Base-by-base conservation (phyloP, 345 rosid genomes). In the Citrus hindsii region DNA sequence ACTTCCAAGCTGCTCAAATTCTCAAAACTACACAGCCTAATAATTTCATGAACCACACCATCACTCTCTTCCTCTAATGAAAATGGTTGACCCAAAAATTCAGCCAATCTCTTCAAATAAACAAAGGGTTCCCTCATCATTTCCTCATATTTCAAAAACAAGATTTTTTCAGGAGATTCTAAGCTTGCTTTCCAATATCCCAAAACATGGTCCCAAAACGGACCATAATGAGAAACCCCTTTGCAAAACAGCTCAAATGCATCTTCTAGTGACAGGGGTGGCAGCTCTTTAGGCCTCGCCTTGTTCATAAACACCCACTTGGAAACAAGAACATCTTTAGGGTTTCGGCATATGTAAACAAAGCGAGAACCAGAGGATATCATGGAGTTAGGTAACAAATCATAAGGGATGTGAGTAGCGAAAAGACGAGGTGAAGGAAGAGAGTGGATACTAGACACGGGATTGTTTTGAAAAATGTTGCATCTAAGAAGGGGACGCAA, bases 351-450 rank as follows among this genome's bases (percentile, higher is more conserved):
- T 6, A 67, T 9, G 27, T 37, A 67, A 22, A 67, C 53, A 67
- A 37, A 22, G 16, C 27, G 5, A 37, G 16, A 35, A 4, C 71
- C 71, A 21, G 25, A 21, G 22, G 38, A 4, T 37, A 67, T 32
- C 6, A 35, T 33, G 25, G 70, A 67, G 1, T 21, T 67, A 3
- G 70, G 70, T 35, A 67, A 37, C 25, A 38, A 67, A 8, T 42
- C 6, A 38, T 67, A 40, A 40, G 46, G 46, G 13, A 40, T 40
- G 13, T 40, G 46, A 40, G 13, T 40, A n/a, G 51, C n/a, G 16
- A 67, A 38, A 21, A 67, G 70, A 12, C 69, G 38, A 66, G 69
- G 69, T 6, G 69, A 67, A 38, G 70, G 70, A 67, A 67, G 70
- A 19, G 16, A 9, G 13, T 67, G 13, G 14, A 48, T 21, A 3